A percentile compares a stretch with the other conserved stretches of the same genome.
Conservation (phyloP, 192 early-diverging fungal species). For the Piromyces sp. region DNA sequence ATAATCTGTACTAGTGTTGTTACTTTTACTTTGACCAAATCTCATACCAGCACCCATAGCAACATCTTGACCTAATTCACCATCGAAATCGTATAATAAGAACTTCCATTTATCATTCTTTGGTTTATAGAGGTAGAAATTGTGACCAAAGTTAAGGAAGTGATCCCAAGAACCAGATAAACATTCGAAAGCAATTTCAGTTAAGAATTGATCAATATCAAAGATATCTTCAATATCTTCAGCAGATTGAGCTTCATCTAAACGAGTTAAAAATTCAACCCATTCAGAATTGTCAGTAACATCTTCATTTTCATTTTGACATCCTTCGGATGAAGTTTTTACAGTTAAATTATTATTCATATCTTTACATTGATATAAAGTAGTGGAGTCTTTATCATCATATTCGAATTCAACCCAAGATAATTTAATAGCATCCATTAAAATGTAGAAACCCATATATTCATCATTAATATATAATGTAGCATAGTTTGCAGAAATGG, state of each 20-base stretch:
- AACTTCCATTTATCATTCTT: background rate
- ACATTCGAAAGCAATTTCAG: background rate
- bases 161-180: background rate
- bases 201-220: background rate
- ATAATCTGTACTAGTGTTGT: background rate
- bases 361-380: background rate
- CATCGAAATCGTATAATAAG: background rate
- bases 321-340: background rate
- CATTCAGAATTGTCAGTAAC: background rate
- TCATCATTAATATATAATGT: background rate
- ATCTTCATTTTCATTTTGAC: background rate
- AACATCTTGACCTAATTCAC: background rate
- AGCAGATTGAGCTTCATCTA: background rate
- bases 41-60: background rate
- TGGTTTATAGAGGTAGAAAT: background rate
- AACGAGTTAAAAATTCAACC: background rate
- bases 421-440: background rate
- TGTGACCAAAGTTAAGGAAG: background rate
- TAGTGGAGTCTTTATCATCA: background rate
- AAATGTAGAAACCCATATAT: background rate
- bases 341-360: background rate
- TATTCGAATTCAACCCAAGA: background rate
- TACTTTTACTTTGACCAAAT: background rate
- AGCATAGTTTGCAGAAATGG: background rate
- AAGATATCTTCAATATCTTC: background rate